phyloP scores from a whole-genome alignment of 2,329 filamentous ascomycete genomes.

The Colletotrichum noveboracense region DNA sequence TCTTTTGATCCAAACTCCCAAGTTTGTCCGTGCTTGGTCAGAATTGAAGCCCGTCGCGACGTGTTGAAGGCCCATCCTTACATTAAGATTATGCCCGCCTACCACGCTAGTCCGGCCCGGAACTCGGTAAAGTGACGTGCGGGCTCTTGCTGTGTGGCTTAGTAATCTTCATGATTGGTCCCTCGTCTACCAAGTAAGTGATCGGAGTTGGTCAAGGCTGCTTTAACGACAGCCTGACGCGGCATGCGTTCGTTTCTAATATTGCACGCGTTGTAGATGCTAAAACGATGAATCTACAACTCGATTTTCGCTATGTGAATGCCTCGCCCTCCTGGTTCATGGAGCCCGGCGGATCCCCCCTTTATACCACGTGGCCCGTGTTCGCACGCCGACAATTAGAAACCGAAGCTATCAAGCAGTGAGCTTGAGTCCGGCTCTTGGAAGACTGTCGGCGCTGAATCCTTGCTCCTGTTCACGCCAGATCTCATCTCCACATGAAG shows the following conservation, averaged over 20 bases:
- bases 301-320: neutral
- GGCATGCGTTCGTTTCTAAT: neutral
- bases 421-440: constrained; percentile 91
- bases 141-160: neutral
- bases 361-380: neutral
- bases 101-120: neutral
- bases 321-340: neutral
- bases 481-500: constrained; percentile 48
- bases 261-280: neutral
- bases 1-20: neutral
- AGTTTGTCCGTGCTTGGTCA: neutral
- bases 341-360: neutral
- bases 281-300: too few relatives aligned
- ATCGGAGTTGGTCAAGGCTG: neutral
- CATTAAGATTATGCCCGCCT: neutral
- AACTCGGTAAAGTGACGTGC: neutral
- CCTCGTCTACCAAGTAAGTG: neutral
- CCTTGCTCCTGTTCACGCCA: constrained; percentile 43
- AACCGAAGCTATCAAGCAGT: constrained; percentile 91
- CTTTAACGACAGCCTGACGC: neutral
- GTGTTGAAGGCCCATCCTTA: neutral
- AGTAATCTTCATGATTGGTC: neutral
- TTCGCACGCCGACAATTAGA: constrained; percentile 51
- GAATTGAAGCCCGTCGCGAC: neutral
- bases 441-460: constrained; percentile 77